Base-by-base conservation (phyloP, 2,329 filamentous ascomycete species). In the Sporothrix humicola region DNA sequence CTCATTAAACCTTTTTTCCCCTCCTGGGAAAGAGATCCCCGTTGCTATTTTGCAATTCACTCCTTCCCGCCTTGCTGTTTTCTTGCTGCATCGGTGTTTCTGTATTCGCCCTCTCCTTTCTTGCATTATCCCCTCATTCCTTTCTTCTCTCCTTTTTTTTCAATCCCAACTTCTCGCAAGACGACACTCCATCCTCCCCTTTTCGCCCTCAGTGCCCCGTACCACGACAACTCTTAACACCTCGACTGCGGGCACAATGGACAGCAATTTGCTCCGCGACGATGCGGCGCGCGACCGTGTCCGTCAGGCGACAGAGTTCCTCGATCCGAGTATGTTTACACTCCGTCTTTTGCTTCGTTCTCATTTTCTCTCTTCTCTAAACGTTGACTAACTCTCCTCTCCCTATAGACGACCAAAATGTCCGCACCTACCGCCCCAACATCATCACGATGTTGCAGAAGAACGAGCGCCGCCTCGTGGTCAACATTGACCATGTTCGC, bases 401-500 rank as follows among this genome's bases (percentile, higher is more conserved):
- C 15, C 23, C 13, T 23, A 72, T 74, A 88, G 86, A 85, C 79
- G 85, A 88, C 79, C 83, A 85, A 54, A 85, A 86, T 82, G 85
- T 82, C 48, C 84, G 88, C 78, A 97, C 93, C 82, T 98, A 98
- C 84, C 90, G 94, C 80, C 91, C 94, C 75, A 94, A 97, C 79
- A 97, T 98, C 79, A 90, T 97, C 76, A 81, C 90, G 77, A 92
- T 92, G 90, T 85, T 92, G 44, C 89, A 92, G 79, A 91, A 89
- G 81, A 89, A 89, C 78, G 86, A 90, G 78, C 85, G 89, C 75
- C 86, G 90, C 72, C 83, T 92, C 46, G 86, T 88, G 73, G 92
- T 95, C 78, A 93, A 92, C 81, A 89, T 98, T 78, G 95, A 98
- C 82, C 94, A 97, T 82, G 93, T 98, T 76, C 90, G 96, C 81